These are phyloP conservation scores for Scenedesmus sp. DNA, from an alignment of 163 green algal species.

Conservation along the genomic window DNA sequence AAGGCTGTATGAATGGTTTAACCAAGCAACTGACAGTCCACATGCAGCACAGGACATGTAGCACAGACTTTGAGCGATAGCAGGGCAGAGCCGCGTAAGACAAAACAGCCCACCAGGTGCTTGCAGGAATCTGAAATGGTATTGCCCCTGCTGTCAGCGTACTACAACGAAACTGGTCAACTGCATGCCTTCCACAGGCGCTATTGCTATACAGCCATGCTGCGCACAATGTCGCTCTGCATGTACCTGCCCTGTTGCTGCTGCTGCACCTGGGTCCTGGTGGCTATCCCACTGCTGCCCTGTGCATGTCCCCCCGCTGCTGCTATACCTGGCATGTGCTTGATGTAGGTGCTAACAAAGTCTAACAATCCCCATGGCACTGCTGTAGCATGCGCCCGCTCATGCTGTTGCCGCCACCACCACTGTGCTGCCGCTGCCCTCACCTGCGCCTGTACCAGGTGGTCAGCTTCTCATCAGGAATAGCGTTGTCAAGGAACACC, in stretches of 20 bases:
- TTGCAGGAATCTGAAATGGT: no score
- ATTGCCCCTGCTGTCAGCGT: no score
- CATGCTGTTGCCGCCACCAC: neutral
- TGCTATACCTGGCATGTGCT: neutral
- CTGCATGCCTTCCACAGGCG: no score
- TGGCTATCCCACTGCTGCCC: neutral
- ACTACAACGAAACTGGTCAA: no score
- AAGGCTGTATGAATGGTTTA: no score
- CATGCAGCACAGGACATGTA: no score
- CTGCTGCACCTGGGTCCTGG: neutral
- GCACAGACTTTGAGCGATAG: no score
- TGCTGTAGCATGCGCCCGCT: neutral
- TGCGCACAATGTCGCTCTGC: neutral
- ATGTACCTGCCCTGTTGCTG: neutral
- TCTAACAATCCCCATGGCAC: neutral
- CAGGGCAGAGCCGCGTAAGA: no score
- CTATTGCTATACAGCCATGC: no score
- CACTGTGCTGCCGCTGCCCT: neutral
- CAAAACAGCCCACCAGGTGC: no score
- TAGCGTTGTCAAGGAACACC: slow-evolving; percentile 49
- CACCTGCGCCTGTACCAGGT: slow-evolving; percentile 54
- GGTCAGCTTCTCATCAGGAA: slow-evolving; percentile 49
- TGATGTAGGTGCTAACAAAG: neutral
- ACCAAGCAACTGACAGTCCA: no score
- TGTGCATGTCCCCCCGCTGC: neutral